Evolutionary conservation across 495 filamentous ascomycete species (phyloP), one percentile per base, ranked within the genome.

Genomic region (Sordaria brevicollis): DNA sequence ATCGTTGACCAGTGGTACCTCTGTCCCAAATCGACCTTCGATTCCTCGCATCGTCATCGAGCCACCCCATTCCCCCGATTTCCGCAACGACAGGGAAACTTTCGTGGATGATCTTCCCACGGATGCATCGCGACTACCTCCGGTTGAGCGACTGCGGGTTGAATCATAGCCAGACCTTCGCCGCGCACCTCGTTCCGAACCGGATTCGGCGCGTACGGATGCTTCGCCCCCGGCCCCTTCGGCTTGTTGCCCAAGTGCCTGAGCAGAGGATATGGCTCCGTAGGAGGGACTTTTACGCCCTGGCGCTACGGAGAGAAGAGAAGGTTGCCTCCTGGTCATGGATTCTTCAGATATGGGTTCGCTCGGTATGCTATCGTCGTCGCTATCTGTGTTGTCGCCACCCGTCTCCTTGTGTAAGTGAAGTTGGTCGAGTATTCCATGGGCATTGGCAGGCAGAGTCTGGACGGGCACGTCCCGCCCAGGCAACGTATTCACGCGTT

Each of bases 221-320:
- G 49, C 5, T 15, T 62, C 49, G 13, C 49, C 5, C 5, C 2
- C 49, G 13, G 21, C 5, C 5, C 2, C 13, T 62, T 62, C 25
- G 49, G 49, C 29, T 31, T 62, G 49, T 21, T 7, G 49, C 49
- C 25, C 13, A 31, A 31, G 21, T 35, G 39, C 21, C 62, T 67
- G 67, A 36, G 71, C 72, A 4, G 80, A 74, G 21, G 82, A 84
- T 29, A 87, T 81, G 34, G 86, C 84, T 68, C 88, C 87, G 74
- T 90, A 89, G 17, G 85, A 86, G 33, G 85, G 85, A 29, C 83
- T 85, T 35, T 78, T 82, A 76, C 85, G 83, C 19, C 86, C 86
- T 31, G 21, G 49, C 66, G 86, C 85, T 70, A 87, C 85, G 68
- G 86, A 85, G 71, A 87, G 87, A 69, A 90, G 79, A 65, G 88